A percentile compares a stretch with the other conserved stretches of the same genome.
Evolutionary conservation across 2,329 filamentous ascomycete genomes (phyloP).

Genomic region (Microsporum ferrugineum): DNA sequence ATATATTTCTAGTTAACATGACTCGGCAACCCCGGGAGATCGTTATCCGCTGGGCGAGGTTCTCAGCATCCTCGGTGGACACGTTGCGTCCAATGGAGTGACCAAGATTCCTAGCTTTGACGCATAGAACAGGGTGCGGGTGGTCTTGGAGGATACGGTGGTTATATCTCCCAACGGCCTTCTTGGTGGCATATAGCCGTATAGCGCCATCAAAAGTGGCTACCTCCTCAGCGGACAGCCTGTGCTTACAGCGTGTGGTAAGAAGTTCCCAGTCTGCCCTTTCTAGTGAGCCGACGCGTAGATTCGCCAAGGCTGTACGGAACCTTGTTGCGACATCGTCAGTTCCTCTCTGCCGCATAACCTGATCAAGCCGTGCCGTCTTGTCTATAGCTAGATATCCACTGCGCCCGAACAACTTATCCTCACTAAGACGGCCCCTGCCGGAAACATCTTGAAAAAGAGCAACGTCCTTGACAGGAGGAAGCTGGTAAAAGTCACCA

Average conservation of each 20-base stretch:
- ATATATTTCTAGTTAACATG: background rate
- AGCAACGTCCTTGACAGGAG: background rate
- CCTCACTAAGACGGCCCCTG: background rate
- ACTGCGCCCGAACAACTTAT: background rate
- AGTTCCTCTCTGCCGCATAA: background rate
- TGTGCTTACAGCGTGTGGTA: background rate
- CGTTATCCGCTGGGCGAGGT: background rate
- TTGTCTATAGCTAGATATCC: background rate
- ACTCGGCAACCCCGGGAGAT: background rate
- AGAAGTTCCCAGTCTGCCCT: background rate
- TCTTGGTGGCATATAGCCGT: background rate
- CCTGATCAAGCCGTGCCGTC: background rate
- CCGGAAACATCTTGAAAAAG: background rate
- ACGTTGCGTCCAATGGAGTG: background rate
- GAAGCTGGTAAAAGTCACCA: background rate
- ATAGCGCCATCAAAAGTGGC: background rate
- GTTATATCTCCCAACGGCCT: background rate
- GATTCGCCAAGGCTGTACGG: background rate
- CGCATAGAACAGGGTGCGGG: background rate
- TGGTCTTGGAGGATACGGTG: background rate
- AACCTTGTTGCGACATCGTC: background rate
- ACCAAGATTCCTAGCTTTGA: background rate
- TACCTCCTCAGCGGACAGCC: background rate
- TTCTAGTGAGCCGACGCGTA: background rate
- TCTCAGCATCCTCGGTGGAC: background rate